These are phyloP conservation scores for Coemansia sp. DNA, from an alignment of 192 early-diverging fungal species.

Conservation along the genomic window DNA sequence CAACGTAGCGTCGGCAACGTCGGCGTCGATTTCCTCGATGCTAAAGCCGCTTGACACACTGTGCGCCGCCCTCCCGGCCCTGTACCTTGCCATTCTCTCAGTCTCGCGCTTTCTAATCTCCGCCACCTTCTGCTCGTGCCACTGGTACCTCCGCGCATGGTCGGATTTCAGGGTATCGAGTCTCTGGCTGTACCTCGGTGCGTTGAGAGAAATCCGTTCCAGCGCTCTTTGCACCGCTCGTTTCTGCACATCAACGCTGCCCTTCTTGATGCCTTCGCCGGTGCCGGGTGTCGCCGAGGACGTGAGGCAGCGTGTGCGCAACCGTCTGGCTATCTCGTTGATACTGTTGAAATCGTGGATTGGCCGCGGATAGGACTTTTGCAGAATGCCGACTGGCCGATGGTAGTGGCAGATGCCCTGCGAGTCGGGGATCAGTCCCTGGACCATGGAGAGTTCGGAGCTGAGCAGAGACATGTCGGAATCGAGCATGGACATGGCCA, in stretches of 20 bases:
- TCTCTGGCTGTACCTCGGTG: background rate
- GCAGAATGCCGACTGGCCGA: slow-evolving; percentile 12
- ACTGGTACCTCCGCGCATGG: background rate
- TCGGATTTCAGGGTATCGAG: slow-evolving; percentile 4
- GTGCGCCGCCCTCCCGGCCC: background rate
- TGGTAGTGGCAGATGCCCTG: slow-evolving; percentile 42
- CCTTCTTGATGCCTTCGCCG: background rate
- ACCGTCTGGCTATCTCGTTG: slow-evolving; percentile 3
- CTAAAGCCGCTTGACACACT: background rate
- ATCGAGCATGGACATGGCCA: slow-evolving; percentile 18
- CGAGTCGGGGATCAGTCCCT: slow-evolving; percentile 24
- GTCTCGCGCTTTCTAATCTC: background rate
- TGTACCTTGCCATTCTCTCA: background rate
- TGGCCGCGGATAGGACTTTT: background rate
- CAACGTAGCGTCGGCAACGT: background rate
- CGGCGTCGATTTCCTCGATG: slow-evolving; percentile 10
- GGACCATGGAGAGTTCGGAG: slow-evolving; percentile 10
- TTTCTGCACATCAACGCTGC: slow-evolving; percentile 2
- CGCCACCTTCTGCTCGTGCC: background rate
- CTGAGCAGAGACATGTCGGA: background rate
- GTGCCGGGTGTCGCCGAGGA: background rate
- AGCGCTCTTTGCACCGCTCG: slow-evolving; percentile 3
- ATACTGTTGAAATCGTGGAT: slow-evolving; percentile 5
- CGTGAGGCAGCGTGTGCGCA: background rate
- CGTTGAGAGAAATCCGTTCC: background rate